Evolutionary conservation across 306 rosid species (phyloP).

Genomic region (Clitoria ternatea): DNA sequence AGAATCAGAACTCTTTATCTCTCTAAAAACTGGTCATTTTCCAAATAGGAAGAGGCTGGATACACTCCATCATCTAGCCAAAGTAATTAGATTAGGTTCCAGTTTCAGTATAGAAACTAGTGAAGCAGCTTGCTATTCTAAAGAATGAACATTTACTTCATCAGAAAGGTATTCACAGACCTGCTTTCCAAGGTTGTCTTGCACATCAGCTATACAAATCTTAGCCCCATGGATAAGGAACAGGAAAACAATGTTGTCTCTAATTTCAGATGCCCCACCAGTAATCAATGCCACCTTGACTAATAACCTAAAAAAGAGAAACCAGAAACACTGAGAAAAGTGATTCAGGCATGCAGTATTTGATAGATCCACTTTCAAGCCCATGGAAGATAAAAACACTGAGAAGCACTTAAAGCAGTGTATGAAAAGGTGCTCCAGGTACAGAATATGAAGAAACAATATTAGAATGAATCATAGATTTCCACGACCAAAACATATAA

Average conservation of each 20-base stretch:
- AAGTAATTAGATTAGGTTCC: too few relatives aligned
- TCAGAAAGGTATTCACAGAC: constrained; percentile 46
- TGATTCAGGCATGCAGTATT: too few relatives aligned
- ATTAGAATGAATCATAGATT: background rate
- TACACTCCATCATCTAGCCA: too few relatives aligned
- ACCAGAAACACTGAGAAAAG: background rate
- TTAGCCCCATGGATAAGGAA: constrained; percentile 78
- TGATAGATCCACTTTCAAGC: too few relatives aligned
- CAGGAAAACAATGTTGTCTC: constrained; percentile 70
- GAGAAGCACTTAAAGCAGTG: background rate
- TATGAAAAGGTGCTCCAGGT: background rate
- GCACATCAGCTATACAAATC: constrained; percentile 69
- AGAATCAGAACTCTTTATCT: too few relatives aligned
- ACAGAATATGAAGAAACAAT: background rate
- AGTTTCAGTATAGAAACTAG: too few relatives aligned
- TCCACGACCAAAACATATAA: too few relatives aligned
- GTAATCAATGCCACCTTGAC: constrained; percentile 91
- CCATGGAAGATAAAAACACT: too few relatives aligned
- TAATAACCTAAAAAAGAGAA: constrained; percentile 50
- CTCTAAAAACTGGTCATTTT: too few relatives aligned
- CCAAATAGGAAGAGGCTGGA: too few relatives aligned
- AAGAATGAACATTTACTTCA: constrained; percentile 32
- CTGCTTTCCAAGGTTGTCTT: constrained; percentile 64
- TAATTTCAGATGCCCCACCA: constrained; percentile 87
- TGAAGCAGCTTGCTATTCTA: too few relatives aligned